Percentiles rank a stretch among this genome's conserved stretches.
phyloP scores from a whole-genome alignment of 23 red algal species.

The Gracilaria gracilis region DNA sequence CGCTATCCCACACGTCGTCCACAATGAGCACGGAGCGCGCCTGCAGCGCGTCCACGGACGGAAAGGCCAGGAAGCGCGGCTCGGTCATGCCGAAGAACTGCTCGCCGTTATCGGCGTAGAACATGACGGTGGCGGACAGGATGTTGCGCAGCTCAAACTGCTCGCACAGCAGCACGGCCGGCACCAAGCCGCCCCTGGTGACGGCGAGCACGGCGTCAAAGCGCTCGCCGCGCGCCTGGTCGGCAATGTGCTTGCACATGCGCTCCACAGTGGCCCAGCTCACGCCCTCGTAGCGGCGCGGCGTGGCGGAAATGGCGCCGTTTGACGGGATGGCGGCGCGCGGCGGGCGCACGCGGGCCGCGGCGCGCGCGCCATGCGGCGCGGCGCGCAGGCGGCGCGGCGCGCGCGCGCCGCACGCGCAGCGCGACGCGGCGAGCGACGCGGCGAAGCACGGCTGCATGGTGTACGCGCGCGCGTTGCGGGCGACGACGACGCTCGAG shows the following conservation, averaged over 20 bases:
- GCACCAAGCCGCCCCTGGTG: constrained; percentile 89
- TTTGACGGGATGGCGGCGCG: neutral
- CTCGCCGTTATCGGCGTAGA: constrained; percentile 91
- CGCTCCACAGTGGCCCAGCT: constrained; percentile 42
- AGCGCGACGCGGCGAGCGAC: too few relatives aligned
- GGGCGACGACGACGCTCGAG: too few relatives aligned
- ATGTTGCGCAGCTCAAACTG: constrained; percentile 82
- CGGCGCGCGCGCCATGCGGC: neutral
- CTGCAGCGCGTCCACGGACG: constrained; percentile 66
- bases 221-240: neutral
- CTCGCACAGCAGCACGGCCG: constrained; percentile 81
- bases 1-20: constrained; percentile 98
- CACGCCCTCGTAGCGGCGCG: constrained; percentile 12
- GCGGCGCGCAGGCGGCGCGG: too few relatives aligned
- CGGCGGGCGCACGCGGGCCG: neutral
- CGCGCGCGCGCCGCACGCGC: neutral
- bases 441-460: too few relatives aligned
- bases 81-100: constrained; percentile 90
- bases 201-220: constrained; percentile 84
- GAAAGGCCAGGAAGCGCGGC: constrained; percentile 93
- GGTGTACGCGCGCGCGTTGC: too few relatives aligned
- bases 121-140: constrained; percentile 91
- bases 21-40: constrained; percentile 86
- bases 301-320: constrained; percentile 17
- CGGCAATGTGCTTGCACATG: constrained; percentile 36